Conservation (phyloP, 805 yeast genomes). For the Spathaspora boniae region DNA sequence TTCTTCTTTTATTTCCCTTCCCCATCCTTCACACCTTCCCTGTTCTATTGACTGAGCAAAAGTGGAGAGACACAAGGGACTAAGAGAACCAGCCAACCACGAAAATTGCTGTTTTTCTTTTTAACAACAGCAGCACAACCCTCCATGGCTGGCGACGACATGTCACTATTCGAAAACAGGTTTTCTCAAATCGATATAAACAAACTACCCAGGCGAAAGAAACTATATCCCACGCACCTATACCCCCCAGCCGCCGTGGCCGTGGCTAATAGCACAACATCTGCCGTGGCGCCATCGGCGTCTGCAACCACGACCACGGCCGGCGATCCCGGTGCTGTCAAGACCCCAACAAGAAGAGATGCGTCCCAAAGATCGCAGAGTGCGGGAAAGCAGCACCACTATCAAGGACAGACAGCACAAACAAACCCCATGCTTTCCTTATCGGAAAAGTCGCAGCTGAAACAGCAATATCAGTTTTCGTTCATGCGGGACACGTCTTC, state of each 20-base stretch:
- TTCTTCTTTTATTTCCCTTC: neutral
- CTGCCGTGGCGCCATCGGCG: neutral
- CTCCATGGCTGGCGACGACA: constrained; percentile 3
- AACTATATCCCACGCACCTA: constrained; percentile 17
- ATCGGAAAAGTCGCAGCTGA: constrained; percentile 14
- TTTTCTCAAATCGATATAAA: constrained; percentile 30
- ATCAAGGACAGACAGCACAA: too few species aligned
- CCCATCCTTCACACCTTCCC: neutral
- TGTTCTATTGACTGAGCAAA: too few species aligned
- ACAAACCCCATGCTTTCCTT: constrained; percentile 17
- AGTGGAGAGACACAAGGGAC: too few species aligned
- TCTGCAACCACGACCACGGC: neutral
- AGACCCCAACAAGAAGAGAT: neutral
- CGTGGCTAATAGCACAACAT: neutral
- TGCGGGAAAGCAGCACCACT: constrained; percentile 1
- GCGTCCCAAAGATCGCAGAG: constrained; percentile 3
- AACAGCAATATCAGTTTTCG: constrained; percentile 23
- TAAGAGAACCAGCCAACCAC: too few species aligned
- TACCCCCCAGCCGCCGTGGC: constrained; percentile 11
- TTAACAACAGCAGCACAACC: neutral
- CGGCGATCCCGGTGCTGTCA: neutral
- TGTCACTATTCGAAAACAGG: constrained; percentile 21
- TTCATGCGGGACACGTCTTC: constrained; percentile 42
- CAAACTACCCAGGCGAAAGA: constrained; percentile 21
- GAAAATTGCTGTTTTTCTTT: too few species aligned